Percentiles rank a stretch among this genome's conserved stretches.
These are phyloP conservation scores for Coprinopsis strossmayeri DNA, from an alignment of 768 basidiomycete species.

Conservation along the genomic window DNA sequence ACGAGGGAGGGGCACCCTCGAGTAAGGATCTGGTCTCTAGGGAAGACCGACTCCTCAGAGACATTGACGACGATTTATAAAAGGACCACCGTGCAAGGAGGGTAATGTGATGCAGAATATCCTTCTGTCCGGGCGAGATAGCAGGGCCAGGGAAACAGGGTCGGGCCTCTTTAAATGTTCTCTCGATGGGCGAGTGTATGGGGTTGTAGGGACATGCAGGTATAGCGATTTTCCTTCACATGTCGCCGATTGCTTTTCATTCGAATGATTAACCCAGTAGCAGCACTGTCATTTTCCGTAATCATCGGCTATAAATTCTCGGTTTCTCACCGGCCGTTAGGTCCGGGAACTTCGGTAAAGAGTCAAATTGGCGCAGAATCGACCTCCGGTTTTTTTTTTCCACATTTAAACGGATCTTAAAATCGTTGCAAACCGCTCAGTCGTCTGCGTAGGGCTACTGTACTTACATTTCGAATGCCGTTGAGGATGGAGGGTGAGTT, in stretches of 20 bases:
- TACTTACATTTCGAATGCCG: background rate
- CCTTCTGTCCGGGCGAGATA: constrained; percentile 14
- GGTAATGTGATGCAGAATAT: constrained; percentile 18
- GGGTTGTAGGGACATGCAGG: constrained; percentile 28
- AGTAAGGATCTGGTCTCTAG: constrained; percentile 56
- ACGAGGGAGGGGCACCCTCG: constrained; percentile 39
- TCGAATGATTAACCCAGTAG: constrained; percentile 16
- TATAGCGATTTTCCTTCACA: constrained; percentile 20
- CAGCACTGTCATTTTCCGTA: constrained; percentile 37
- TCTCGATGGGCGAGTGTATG: constrained; percentile 16
- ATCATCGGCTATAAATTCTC: constrained; percentile 31
- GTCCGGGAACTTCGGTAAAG: constrained; percentile 16
- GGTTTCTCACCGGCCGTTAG: constrained; percentile 25
- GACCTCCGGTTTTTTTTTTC: background rate
- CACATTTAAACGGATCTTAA: background rate
- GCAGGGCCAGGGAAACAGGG: background rate
- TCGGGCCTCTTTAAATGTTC: constrained; percentile 6
- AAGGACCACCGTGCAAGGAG: constrained; percentile 3
- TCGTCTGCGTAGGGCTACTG: background rate
- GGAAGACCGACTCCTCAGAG: constrained; percentile 35
- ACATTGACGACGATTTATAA: constrained; percentile 32
- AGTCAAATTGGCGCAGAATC: background rate
- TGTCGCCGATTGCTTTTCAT: constrained; percentile 17
- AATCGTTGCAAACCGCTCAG: background rate
- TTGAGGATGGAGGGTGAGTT: background rate